Conservation (phyloP, 805 yeast genomes). For the Yarrowia sp. region DNA sequence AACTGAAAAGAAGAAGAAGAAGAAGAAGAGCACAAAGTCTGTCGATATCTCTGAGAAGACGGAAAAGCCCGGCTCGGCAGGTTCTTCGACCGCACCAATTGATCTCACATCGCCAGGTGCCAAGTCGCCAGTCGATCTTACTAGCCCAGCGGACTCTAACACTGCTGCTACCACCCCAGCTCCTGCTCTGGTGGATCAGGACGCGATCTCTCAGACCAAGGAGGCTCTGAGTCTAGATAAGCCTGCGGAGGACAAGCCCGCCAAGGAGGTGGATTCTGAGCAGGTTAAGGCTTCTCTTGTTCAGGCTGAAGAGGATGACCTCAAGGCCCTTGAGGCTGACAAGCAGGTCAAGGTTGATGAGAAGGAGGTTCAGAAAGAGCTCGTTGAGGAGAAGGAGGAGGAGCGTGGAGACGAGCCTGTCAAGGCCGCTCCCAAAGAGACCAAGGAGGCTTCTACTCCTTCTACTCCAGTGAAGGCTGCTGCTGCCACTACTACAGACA, state of each 20-base stretch:
- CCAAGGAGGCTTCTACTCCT: neutral
- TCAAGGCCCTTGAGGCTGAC: neutral
- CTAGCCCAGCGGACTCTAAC: neutral
- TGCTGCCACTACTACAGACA: too few species aligned
- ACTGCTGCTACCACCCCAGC: neutral
- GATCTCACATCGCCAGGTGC: constrained; percentile 4
- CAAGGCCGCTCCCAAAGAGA: neutral
- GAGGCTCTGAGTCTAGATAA: neutral
- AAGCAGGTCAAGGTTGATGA: neutral
- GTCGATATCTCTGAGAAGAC: neutral
- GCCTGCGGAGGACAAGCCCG: neutral
- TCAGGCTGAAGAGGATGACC: neutral
- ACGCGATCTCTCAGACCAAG: neutral
- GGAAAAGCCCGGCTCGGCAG: neutral
- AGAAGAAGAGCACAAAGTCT: neutral
- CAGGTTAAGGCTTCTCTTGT: neutral
- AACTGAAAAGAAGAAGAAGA: neutral
- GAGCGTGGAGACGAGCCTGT: neutral
- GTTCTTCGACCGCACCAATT: neutral
- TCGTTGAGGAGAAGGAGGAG: neutral
- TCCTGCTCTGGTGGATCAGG: constrained; percentile 3
- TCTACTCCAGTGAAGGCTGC: neutral
- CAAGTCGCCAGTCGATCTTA: neutral
- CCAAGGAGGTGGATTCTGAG: neutral
- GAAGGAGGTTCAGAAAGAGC: neutral